Percentiles rank a stretch among this genome's conserved stretches.
These are phyloP conservation scores for Pyrenophora tritici-repentis DNA, from an alignment of 2,329 filamentous ascomycete genomes.

Conservation along the genomic window DNA sequence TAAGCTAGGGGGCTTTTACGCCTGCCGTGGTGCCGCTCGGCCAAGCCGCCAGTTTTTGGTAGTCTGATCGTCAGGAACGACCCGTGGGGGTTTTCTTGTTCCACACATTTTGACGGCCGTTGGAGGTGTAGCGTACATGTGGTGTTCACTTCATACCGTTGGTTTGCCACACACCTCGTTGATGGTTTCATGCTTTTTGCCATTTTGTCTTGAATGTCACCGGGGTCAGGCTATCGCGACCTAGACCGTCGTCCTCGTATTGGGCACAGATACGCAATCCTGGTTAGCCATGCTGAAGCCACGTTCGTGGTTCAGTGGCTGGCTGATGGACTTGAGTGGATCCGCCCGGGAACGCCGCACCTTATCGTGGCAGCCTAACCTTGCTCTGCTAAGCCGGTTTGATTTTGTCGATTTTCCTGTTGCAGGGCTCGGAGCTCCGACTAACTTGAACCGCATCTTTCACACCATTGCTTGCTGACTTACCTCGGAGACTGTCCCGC, in stretches of 20 bases:
- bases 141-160: neutral
- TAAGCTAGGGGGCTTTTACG: no score
- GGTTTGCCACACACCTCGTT: no score
- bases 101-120: neutral
- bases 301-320: conserved; percentile 10
- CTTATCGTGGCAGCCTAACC: conserved; percentile 9
- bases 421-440: conserved; percentile 2
- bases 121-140: neutral
- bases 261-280: conserved; percentile 4
- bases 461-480: neutral
- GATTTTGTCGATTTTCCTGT: conserved; percentile 1
- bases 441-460: neutral
- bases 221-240: neutral
- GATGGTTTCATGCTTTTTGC: no score
- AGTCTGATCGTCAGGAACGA: neutral
- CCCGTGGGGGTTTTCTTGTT: neutral
- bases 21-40: no score
- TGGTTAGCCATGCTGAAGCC: conserved; percentile 2
- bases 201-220: neutral
- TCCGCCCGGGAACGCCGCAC: conserved; percentile 12
- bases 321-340: conserved; percentile 1
- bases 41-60: conserved; percentile 1
- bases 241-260: neutral
- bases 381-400: conserved; percentile 9
- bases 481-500: conserved; percentile 10